Evolutionary conservation across 2,329 filamentous ascomycete species (phyloP), one percentile per base, ranked within the genome.

Genomic region (Alternaria novae-zelandiae): DNA sequence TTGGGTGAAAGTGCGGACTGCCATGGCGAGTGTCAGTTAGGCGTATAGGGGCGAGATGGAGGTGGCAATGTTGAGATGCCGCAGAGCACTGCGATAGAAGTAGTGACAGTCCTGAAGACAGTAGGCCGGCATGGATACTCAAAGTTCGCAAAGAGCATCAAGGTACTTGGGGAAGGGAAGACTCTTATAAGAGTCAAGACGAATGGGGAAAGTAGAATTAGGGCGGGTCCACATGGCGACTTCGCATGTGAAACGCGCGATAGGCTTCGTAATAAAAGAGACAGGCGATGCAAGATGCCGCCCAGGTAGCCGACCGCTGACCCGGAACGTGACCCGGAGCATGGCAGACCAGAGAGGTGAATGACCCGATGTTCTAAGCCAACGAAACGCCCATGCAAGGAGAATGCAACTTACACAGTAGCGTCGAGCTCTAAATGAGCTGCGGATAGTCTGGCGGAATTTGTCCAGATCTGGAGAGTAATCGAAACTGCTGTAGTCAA

Each of bases 91-190:
- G 85, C 92, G 92, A 85, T 92, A 96, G 83, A 97, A 96, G 83
- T 96, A 96, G 80, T 96, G 93, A 77, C 92, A 96, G 82, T 96
- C 91, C 86, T 96, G 90, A 61, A 92, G 84, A 81, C 85, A 96
- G 81, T 93, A 95, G 74, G 86, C 82, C 85, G 91, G 91, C 92
- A 96, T 96, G 68, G 64, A 67, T 66, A 68, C 70, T 68, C 66
- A 54, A 70, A 57, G 59, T 71, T 66, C 28, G 64, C 66, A 65
- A 64, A 70, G 60, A 53, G 54, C 45, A 59, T 53, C 50, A 26
- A 21, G 45, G 58, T 61, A 68, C 51, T 66, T 59, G 69, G 64
- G 69, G 28, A 44, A 49, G 54, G 43, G 53, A 53, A 49, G 66
- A 47, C 25, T 76, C 71, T 78, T 79, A 77, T 79, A 76, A 69